Base-by-base conservation (phyloP, 345 rosid species). In the Chamaenerion angustifolium region DNA sequence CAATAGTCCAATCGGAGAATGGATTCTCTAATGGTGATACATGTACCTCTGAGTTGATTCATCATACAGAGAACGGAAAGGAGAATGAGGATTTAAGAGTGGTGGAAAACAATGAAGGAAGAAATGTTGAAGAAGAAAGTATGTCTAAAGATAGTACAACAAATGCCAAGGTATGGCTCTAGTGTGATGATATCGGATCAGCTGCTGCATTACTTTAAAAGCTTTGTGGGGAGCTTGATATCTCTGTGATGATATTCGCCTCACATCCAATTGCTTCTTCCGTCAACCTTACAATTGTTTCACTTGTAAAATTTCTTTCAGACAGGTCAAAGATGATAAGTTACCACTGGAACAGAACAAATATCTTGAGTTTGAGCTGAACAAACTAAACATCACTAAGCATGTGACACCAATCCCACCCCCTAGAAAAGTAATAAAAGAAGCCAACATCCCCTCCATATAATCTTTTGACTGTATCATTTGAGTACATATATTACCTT, bases 401-500 rank as follows among this genome's bases (percentile, higher is more conserved):
- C 10, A 16, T 13, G 50, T 47, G 18, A 25, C 4, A 16, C 19
- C 12, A 11, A 47, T n/a, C n/a, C 17, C 11, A 25, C 8, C 12
- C 19, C 55, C 11, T 17, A 51, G 25, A 21, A 21, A 21, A 21
- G 9, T 8, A 37, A 11, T 4, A 17, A 4, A 35, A 51, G 56
- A 40, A 52, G 6, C 18, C 8, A 21, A 37, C 37, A 42, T n/a
- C 21, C 35, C n/a, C 42, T 42, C 8, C 40, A 54, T 16, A 17
- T 42, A 53, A n/a, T 42, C 25, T 21, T 21, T 21, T 21, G 7
- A 31, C 37, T 31, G 37, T 31, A 31, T 43, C 41, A n/a, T 40
- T 40, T 21, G 14, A 23, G 12, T 42, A 15, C 16, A 47, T 54
- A 37, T 53, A 40, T 19, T 72, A 82, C 95, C 86, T 73, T 61